These are phyloP conservation scores for Mycena maculata DNA, from an alignment of 768 basidiomycete genomes.

Conservation along the genomic window DNA sequence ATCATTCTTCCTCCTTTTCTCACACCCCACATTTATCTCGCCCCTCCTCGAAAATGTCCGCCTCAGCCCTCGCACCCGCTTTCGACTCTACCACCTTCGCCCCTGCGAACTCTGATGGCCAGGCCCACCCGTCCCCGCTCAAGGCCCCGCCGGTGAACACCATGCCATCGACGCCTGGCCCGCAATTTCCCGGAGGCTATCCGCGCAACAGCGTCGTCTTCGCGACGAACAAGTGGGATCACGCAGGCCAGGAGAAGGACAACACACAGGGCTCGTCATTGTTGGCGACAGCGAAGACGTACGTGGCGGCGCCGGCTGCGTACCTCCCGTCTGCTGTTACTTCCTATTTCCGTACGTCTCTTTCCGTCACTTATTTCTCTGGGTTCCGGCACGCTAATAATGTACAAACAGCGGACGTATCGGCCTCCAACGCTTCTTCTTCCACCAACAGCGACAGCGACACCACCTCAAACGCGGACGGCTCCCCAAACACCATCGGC, in stretches of 20 bases:
- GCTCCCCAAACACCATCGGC: background rate
- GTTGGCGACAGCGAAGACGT: background rate
- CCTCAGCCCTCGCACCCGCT: too few species aligned
- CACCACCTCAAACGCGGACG: background rate
- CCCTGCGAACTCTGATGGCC: too few species aligned
- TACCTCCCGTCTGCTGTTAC: constrained; percentile 17
- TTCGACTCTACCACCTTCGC: too few species aligned
- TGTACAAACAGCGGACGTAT: background rate
- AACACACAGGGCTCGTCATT: background rate
- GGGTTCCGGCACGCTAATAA: too few species aligned
- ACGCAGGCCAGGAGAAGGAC: background rate
- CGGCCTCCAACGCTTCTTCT: background rate
- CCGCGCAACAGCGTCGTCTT: constrained; percentile 30
- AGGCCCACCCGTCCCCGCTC: background rate
- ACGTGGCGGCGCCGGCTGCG: background rate
- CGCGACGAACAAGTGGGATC: constrained; percentile 21
- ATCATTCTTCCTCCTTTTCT: too few species aligned
- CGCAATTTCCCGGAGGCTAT: constrained; percentile 24
- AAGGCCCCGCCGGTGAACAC: constrained; percentile 22
- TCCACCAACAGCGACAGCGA: background rate
- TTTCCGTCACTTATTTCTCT: background rate
- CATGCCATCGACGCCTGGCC: constrained; percentile 23
- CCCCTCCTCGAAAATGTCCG: too few species aligned
- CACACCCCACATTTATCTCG: too few species aligned
- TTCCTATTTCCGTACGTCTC: constrained; percentile 23